A percentile compares a stretch with the other conserved stretches of the same genome.
These are phyloP conservation scores for Rhizophora mangle DNA, from an alignment of 345 rosid genomes.

Conservation along the genomic window DNA sequence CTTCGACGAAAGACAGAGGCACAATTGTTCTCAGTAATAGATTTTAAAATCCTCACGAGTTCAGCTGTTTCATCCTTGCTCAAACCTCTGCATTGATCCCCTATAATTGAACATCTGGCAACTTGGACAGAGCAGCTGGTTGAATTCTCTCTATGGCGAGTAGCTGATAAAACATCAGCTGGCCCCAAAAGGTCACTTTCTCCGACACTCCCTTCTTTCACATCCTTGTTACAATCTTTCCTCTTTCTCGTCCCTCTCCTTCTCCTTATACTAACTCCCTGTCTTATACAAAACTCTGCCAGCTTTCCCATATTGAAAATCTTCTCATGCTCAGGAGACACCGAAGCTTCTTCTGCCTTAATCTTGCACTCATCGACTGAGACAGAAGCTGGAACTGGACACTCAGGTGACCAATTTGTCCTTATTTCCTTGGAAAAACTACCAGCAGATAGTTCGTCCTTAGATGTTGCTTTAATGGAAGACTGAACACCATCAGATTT, in stretches of 20 bases:
- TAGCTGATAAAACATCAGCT: conserved; percentile 36
- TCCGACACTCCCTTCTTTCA: conserved; percentile 58
- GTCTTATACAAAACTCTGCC: conserved; percentile 37
- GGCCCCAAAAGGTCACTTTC: conserved; percentile 58
- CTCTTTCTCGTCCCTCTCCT: conserved; percentile 86
- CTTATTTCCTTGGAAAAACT: conserved; percentile 69
- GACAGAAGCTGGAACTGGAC: conserved; percentile 27
- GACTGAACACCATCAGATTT: conserved; percentile 55
- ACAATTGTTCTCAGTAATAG: conserved; percentile 48
- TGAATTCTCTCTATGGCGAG: conserved; percentile 44
- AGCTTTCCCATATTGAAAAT: conserved; percentile 31
- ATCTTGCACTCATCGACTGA: conserved; percentile 35
- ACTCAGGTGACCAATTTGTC: conserved; percentile 52
- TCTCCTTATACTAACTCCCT: conserved; percentile 43
- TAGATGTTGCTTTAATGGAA: conserved; percentile 55
- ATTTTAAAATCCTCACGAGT: conserved; percentile 45
- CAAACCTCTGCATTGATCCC: conserved; percentile 28
- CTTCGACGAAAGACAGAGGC: conserved; percentile 57
- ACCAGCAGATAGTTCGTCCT: conserved; percentile 70
- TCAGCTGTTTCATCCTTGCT: conserved; percentile 33
- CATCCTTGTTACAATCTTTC: conserved; percentile 55
- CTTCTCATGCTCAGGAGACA: conserved; percentile 33
- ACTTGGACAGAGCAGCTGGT: conserved; percentile 35
- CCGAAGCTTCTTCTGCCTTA: conserved; percentile 39
- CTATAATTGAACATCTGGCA: conserved; percentile 28